phyloP scores from a whole-genome alignment of 2,329 filamentous ascomycete genomes.

The Aspergillus japonicus region DNA sequence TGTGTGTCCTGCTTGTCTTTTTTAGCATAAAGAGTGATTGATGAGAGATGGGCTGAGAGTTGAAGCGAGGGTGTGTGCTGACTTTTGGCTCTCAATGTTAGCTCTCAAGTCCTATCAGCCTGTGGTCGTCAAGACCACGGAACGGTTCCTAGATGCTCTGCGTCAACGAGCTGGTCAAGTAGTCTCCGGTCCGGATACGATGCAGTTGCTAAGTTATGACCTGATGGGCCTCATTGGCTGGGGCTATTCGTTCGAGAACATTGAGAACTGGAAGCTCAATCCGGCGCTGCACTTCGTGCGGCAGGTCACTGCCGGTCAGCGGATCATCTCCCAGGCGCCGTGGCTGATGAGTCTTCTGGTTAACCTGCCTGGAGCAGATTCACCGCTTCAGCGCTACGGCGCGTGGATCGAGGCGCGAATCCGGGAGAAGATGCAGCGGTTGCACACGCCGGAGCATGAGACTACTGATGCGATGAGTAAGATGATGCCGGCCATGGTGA shows the following conservation, averaged over 20 bases:
- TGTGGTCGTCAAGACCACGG: background rate
- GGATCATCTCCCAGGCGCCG: background rate
- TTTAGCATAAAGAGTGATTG: no score
- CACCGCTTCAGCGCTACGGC: background rate
- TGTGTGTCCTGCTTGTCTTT: background rate
- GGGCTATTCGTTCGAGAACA: slow-evolving; percentile 1
- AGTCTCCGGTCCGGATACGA: background rate
- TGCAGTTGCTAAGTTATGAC: background rate
- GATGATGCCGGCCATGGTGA: background rate
- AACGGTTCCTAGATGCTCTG: background rate
- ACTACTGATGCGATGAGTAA: background rate
- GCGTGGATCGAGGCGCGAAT: background rate
- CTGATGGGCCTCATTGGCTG: background rate
- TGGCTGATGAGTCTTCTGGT: background rate
- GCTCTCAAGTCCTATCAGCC: slow-evolving; percentile 1
- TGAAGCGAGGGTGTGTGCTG: no score
- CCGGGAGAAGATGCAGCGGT: background rate
- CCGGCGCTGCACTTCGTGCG: background rate
- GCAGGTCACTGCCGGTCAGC: background rate
- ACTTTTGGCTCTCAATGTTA: background rate
- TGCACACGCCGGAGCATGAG: background rate
- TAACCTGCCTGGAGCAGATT: background rate
- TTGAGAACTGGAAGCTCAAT: background rate
- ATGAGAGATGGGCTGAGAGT: no score
- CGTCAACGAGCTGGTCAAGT: background rate